Evolutionary conservation across 306 rosid genomes (phyloP).

Genomic region (Vigna trinervia): DNA sequence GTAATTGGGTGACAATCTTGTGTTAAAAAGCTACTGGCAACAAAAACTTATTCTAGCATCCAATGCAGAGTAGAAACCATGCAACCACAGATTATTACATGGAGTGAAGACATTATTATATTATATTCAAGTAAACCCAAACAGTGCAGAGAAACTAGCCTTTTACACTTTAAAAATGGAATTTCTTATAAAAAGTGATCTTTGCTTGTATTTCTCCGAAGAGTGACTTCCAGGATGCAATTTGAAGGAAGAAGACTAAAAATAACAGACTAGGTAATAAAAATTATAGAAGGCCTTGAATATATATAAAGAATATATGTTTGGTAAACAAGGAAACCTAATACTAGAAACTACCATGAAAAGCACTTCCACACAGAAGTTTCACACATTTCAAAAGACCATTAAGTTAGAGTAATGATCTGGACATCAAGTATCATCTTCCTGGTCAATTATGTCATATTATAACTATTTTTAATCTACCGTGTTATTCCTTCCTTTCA

Average conservation of each 20-base stretch:
- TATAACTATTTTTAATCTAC: not conserved
- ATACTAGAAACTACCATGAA: not conserved
- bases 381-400: constrained; percentile 27
- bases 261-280: not conserved
- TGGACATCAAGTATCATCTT: constrained; percentile 23
- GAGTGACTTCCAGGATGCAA: not conserved
- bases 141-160: not conserved
- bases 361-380: not conserved
- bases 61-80: constrained; percentile 16
- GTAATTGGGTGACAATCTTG: not conserved
- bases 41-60: constrained; percentile 23
- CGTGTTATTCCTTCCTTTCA: not conserved
- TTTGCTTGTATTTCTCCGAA: not conserved
- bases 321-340: not conserved
- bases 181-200: not conserved
- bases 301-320: not conserved
- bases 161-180: not conserved
- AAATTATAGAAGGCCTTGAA: not conserved
- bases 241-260: not conserved
- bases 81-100: constrained; percentile 8
- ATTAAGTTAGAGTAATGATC: constrained; percentile 4
- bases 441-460: constrained; percentile 17
- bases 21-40: constrained; percentile 1
- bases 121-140: not conserved
- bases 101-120: constrained; percentile 17